Base-by-base conservation (phyloP, 2,329 filamentous ascomycete genomes). In the Pyrenophora tritici-repentis region DNA sequence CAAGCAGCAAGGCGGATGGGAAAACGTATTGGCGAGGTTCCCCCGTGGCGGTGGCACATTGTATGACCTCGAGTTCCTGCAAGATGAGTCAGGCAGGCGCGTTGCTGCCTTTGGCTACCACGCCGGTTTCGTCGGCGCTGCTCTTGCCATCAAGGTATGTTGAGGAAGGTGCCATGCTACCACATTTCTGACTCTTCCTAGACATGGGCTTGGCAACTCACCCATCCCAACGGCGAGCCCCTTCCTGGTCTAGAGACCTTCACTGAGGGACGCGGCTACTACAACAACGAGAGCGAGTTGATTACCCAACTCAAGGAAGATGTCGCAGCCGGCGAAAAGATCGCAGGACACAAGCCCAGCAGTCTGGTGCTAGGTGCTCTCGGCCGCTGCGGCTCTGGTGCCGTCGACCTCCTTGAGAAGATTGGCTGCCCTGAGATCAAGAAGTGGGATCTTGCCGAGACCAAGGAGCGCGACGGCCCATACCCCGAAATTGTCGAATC, bases 11-110 rank as follows among this genome's bases (percentile, higher is more conserved):
- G 73, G 59, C 50, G 74, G 73, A 34, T 96, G 90, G 90, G 84
- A 90, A 50, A 82, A 83, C 35, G 89, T 91, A 5, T 84, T 96
- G n/a, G 81, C 85, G 50, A 83, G 92, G 48, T 97, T 91, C 73
- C 83, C 88, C 22, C 82, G 85, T 18, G 91, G 90, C 50, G 85
- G 86, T 47, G 90, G 90, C 61, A 87, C 84, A 0, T 83, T 97
- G 12, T 84, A 91, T 52, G 92, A 97, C 67, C 82, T 97, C 32
- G 92, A 96, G 72, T 97, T 96, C 72, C 80, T 97, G 32, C 83
- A 84, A 33, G 88, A 95, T 61, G 83, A 86, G 58, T 81, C 78
- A 24, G 89, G 89, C 32, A 80, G 88, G 39, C 79, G 89, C 55
- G 86, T 92, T 1, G 86, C 87, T 7, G 86, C 86, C 1, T 90